Evolutionary conservation across 2,329 filamentous ascomycete species (phyloP).

Genomic region (Penicillium fuscoglaucum): DNA sequence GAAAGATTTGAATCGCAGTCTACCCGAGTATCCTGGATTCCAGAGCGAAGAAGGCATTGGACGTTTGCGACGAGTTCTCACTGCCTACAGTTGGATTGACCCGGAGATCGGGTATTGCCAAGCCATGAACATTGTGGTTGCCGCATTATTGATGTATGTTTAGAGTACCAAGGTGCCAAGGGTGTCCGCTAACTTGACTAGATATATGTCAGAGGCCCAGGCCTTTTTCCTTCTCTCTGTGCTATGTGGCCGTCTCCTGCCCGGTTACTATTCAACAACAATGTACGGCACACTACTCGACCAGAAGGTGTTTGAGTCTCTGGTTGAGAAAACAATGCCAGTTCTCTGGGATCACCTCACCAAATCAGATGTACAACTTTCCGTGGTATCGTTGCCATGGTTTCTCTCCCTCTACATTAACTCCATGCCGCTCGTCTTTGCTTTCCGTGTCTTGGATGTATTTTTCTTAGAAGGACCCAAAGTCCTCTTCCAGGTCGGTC

Average conservation of each 20-base stretch:
- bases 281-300: constrained; percentile 98
- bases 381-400: constrained; percentile 95
- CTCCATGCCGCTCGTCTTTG: constrained; percentile 97
- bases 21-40: constrained; percentile 96
- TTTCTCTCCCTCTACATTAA: constrained; percentile 98
- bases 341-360: constrained; percentile 98
- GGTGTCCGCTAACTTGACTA: constrained; percentile 37
- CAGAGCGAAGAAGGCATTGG: constrained; percentile 95
- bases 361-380: constrained; percentile 94
- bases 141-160: constrained; percentile 82
- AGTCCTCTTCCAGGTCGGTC: constrained; percentile 91
- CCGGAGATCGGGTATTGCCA: constrained; percentile 97
- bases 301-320: constrained; percentile 93
- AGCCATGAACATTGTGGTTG: constrained; percentile 99
- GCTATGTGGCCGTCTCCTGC: constrained; percentile 87
- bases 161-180: background rate
- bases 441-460: constrained; percentile 92
- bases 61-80: constrained; percentile 82
- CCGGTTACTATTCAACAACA: constrained; percentile 96
- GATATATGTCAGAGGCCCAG: constrained; percentile 93
- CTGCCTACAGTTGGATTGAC: constrained; percentile 97
- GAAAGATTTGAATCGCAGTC: constrained; percentile 92
- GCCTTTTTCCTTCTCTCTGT: constrained; percentile 92
- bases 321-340: constrained; percentile 99
- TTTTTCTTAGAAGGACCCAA: constrained; percentile 98